Evolutionary conservation across 2,329 filamentous ascomycete genomes (phyloP).

Genomic region (Diplodia seriata): DNA sequence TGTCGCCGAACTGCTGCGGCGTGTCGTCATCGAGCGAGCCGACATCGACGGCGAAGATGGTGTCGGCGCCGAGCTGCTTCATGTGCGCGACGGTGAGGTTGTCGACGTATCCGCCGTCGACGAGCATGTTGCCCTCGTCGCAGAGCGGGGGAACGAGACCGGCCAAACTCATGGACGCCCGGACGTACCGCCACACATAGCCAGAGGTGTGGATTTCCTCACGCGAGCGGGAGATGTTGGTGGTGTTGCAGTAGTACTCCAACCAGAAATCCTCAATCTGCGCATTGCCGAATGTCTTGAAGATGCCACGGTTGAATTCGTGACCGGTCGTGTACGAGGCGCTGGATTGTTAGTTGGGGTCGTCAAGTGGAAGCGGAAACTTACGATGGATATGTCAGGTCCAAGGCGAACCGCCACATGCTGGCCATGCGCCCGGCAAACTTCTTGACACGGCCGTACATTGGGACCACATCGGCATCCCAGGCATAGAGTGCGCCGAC

Average conservation of each 20-base stretch:
- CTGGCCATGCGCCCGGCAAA: conserved; percentile 98
- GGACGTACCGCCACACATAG: conserved; percentile 96
- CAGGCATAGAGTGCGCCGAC: conserved; percentile 94
- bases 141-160: conserved; percentile 92
- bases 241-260: conserved; percentile 98
- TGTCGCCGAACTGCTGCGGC: conserved; percentile 92
- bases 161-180: conserved; percentile 95
- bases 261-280: conserved; percentile 99
- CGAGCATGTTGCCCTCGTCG: conserved; percentile 94
- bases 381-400: conserved; percentile 89
- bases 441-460: conserved; percentile 96
- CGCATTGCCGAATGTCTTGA: conserved; percentile 95
- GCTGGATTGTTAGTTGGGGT: conserved; percentile 35
- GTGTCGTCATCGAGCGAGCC: conserved; percentile 90
- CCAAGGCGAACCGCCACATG: conserved; percentile 97
- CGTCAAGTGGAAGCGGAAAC: conserved; percentile 33
- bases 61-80: conserved; percentile 90
- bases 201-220: conserved; percentile 93
- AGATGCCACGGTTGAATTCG: conserved; percentile 98
- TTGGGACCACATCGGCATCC: conserved; percentile 94
- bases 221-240: conserved; percentile 94
- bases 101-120: conserved; percentile 96
- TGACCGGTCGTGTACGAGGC: conserved; percentile 97
- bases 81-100: conserved; percentile 97
- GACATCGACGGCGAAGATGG: conserved; percentile 95